Evolutionary conservation across 768 basidiomycete genomes (phyloP), one percentile per base, ranked within the genome.

Genomic region (Hygrocybe punicea): DNA sequence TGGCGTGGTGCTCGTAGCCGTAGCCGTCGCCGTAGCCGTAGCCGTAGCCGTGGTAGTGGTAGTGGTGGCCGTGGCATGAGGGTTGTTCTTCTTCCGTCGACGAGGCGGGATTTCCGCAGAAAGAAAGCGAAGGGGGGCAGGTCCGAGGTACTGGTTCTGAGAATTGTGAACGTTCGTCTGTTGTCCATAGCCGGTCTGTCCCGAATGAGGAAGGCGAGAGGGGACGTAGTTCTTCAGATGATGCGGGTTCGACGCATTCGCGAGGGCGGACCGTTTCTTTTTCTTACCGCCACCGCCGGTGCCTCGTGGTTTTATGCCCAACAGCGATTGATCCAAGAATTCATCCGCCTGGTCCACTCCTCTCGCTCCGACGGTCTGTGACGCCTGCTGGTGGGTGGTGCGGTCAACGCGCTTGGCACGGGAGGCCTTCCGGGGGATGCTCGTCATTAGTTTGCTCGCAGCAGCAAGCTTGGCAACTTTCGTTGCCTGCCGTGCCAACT

Each of bases 201-300:
- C 64, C 10, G 81, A 73, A 63, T 78, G 69, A 3, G 91, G 86
- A 52, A 92, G 73, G 14, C 91, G 80, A 44, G 92, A 93, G 14
- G 93, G 91, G 44, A 94, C 84, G 73, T 94, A 98, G 76, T 98
- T 98, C 67, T 89, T 81, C 57, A 95, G 80, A 74, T 97, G 95
- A 73, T 98, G 96, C 3, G 93, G 94, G 67, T 98, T 97, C 52
- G 91, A 89, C 45, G 92, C 93, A 69, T 97, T 96, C 45, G 93
- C 93, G 33, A 93, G 78, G 4, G 88, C 88, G 49, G 88, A 87
- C 49, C 93, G 83, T 75, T 97, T 98, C 84, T 97, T 98, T 83
- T 95, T 95, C 82, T 93, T 94, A 8, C 29, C 29, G 29, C 29
- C 8, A 8, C 29, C 29, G 8, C 29, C 29, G 29, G 4, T 29